Evolutionary conservation across 352 stramenopile genomes (phyloP), one percentile per base, ranked within the genome.

Genomic region (Phytopythium sindhum): DNA sequence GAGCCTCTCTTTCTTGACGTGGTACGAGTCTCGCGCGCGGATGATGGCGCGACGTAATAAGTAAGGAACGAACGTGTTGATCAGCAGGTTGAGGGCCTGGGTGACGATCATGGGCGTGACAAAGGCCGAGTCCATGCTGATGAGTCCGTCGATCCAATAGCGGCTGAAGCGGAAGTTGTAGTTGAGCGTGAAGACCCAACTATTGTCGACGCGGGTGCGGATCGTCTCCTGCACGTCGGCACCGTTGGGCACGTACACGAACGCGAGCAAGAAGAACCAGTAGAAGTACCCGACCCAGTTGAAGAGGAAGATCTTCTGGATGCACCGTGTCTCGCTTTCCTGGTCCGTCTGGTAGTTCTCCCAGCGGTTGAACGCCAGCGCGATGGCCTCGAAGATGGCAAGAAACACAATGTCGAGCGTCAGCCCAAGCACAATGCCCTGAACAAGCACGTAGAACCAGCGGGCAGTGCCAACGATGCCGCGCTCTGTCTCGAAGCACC

Each of bases 261-360:
- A 88, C 28, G 77, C 77, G 37, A 88, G 65, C 14, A 88, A 57
- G 41, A 88, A 74, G 66, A 88, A 86, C 79, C 79, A 88, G 68
- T 88, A 88, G 63, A 88, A 88, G 69, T 88, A 88, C 28, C 79
- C 77, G 66, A 88, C 77, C 77, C 79, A 88, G 69, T 86, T 83
- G 79, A 88, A 88, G 33, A 88, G 62, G 50, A 88, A 88, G 60
- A 86, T 77, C 67, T 88, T 86, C 31, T 83, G 75, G 47, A 86
- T 77, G 60, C 71, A 75, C 2, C 77, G 73, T n/a, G 54, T 70
- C 61, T 86, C 75, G 57, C 74, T 72, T 52, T 88, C 77, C 51
- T 83, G 75, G 51, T 83, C 68, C 11, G 79, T 88, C 47, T 65
- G 63, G 64, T 86, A 88, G 66, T 86, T 88, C 66, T 88, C 79